These are phyloP conservation scores for Sutorius eximius DNA, from an alignment of 1,284 basidiomycete species.

Conservation along the genomic window DNA sequence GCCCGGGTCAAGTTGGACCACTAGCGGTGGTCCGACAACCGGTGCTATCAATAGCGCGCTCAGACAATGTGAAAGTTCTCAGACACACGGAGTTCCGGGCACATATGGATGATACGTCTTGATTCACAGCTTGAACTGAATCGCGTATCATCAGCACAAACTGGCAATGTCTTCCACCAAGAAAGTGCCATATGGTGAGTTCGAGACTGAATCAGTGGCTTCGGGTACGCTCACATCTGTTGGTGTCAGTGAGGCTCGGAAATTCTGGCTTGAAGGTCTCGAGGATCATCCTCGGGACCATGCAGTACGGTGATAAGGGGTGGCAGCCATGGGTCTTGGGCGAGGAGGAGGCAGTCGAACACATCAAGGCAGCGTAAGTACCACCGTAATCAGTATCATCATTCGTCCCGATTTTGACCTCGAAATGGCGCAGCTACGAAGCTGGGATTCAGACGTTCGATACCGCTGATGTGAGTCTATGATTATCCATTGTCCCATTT, in stretches of 20 bases:
- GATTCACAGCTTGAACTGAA: background rate
- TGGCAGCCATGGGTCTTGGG: slow-evolving; percentile 58
- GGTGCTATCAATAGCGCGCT: slow-evolving; percentile 19
- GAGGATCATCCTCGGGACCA: slow-evolving; percentile 47
- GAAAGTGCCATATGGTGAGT: slow-evolving; percentile 34
- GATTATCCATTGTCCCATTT: background rate
- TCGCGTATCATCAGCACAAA: background rate
- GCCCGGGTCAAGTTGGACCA: background rate
- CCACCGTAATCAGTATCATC: background rate
- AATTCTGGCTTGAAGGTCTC: slow-evolving; percentile 54
- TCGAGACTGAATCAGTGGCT: background rate
- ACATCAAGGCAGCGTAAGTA: slow-evolving; percentile 55
- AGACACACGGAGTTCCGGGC: background rate
- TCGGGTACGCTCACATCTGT: background rate
- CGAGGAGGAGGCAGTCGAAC: slow-evolving; percentile 57
- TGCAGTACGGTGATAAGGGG: slow-evolving; percentile 47
- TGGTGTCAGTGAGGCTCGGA: slow-evolving; percentile 44
- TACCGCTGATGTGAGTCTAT: slow-evolving; percentile 50
- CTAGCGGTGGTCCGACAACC: background rate
- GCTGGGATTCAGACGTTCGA: slow-evolving; percentile 71
- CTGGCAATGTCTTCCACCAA: slow-evolving; percentile 22
- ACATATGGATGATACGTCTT: background rate
- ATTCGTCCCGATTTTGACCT: slow-evolving; percentile 1
- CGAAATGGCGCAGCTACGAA: slow-evolving; percentile 44
- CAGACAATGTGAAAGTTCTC: slow-evolving; percentile 12